Base-by-base conservation (phyloP, 257 asterid species). In the Gardenia jasminoides region DNA sequence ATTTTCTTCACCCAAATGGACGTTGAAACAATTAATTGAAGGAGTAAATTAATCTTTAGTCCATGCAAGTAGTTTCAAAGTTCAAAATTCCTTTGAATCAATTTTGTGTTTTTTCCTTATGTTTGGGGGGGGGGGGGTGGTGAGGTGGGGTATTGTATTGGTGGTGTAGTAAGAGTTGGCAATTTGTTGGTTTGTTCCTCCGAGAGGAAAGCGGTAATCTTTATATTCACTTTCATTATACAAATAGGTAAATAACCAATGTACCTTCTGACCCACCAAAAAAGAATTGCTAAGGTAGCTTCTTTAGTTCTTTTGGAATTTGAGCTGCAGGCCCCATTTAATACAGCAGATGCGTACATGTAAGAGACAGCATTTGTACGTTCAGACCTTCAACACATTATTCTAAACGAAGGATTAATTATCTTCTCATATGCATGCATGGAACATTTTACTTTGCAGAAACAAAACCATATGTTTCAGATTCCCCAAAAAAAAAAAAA, bases 251-350 rank as follows among this genome's bases (percentile, higher is more conserved):
- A 46, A 46, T 8, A 8, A 6, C 64, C 24, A 58, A 5, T 28
- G 10, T 20, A 22, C 31, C 67, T 61, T 58, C 31, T 61, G 67
- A 61, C 19, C 39, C 36, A 28, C 19, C 36, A 15, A 66, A 15
- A 31, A 66, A 66, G 5, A 12, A 44, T 19, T 64, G 28, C 62
- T 10, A 46, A 30, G 48, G 15, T 31, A 47, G 58, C 56, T 75
- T 59, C 15, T 20, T 30, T 65, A 22, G 73, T 75, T 59, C 15
- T 30, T 30, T 65, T 31, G 73, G 74, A 76, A 65, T 76, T 64
- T 76, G 72, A 47, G 74, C 80, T 76, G 66, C 71, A 61, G 69
- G 16, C 39, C 54, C 17, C 48, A 58, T 74, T 36, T 39, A 58
- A 36, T 39, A 11, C 36, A 33, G 17, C 20, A 33, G 15, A 15